phyloP scores from a whole-genome alignment of 257 asterid genomes.

The Vinca minor region DNA sequence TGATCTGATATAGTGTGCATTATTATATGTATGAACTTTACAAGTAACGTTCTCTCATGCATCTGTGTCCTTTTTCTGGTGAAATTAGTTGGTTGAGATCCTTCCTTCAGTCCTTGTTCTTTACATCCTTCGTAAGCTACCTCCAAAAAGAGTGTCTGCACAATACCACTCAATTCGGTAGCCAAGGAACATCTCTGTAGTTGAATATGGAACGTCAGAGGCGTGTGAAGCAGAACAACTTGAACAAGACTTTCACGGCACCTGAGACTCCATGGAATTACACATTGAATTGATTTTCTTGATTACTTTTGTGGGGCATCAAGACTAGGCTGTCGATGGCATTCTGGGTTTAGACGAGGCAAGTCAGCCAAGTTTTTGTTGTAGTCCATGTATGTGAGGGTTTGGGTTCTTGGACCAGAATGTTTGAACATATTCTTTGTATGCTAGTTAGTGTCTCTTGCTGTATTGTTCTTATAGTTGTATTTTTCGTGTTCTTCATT shows the following conservation, averaged over 20 bases:
- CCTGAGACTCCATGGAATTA: background rate
- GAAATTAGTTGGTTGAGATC: slow-evolving; percentile 51
- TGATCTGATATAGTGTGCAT: background rate
- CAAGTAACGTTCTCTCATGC: background rate
- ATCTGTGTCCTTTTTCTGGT: background rate
- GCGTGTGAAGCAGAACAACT: background rate
- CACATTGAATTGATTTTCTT: slow-evolving; percentile 5
- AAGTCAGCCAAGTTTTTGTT: too few species aligned
- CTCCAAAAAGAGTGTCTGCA: slow-evolving; percentile 48
- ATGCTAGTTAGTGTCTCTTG: background rate
- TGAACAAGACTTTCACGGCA: slow-evolving; percentile 2
- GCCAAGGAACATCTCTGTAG: background rate
- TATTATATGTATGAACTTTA: background rate
- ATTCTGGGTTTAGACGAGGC: slow-evolving; percentile 1
- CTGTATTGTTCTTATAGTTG: too few species aligned
- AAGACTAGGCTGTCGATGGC: background rate
- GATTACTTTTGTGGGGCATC: background rate
- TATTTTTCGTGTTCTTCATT: background rate
- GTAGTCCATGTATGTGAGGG: too few species aligned
- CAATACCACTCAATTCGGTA: slow-evolving; percentile 61
- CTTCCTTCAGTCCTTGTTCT: slow-evolving; percentile 74
- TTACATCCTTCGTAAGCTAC: slow-evolving; percentile 61
- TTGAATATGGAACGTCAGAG: background rate
- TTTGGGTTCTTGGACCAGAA: too few species aligned
- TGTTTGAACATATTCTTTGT: background rate